A percentile compares a stretch with the other conserved stretches of the same genome.
These are phyloP conservation scores for Cardamine chenopodiifolia DNA, from an alignment of 345 rosid species.

Conservation along the genomic window DNA sequence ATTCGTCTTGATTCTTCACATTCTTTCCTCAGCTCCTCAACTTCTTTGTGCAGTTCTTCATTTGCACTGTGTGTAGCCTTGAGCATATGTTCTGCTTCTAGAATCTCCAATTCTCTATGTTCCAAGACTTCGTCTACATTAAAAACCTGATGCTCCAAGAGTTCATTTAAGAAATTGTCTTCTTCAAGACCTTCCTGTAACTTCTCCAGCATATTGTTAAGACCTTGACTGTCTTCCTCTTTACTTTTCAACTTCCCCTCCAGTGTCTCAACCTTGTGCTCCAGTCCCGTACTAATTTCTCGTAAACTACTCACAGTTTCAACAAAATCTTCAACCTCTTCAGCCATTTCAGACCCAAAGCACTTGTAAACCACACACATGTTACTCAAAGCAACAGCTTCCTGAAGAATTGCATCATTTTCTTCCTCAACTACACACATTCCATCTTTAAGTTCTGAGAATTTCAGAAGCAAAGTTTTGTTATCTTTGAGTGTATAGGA, in stretches of 20 bases:
- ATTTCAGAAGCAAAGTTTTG: conserved; percentile 48
- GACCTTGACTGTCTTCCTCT: conserved; percentile 52
- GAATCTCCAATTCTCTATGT: conserved; percentile 57
- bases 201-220: conserved; percentile 54
- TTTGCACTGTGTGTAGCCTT: conserved; percentile 54
- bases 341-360: conserved; percentile 59
- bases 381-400: conserved; percentile 54
- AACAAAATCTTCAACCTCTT: conserved; percentile 52
- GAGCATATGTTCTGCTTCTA: conserved; percentile 63
- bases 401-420: conserved; percentile 51
- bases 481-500: conserved; percentile 51
- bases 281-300: conserved; percentile 45
- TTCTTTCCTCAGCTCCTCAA: conserved; percentile 63
- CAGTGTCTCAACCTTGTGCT: conserved; percentile 51
- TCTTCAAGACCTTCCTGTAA: conserved; percentile 58
- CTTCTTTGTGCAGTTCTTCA: conserved; percentile 52
- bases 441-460: conserved; percentile 53
- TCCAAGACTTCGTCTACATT: conserved; percentile 59
- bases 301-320: conserved; percentile 48
- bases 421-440: conserved; percentile 63
- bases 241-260: conserved; percentile 56
- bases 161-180: conserved; percentile 54
- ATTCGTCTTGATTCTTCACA: conserved; percentile 51
- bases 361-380: conserved; percentile 58
- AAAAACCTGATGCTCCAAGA: conserved; percentile 54